Base-by-base conservation (phyloP, 2,329 filamentous ascomycete species). In the Fusarium sambucinum region DNA sequence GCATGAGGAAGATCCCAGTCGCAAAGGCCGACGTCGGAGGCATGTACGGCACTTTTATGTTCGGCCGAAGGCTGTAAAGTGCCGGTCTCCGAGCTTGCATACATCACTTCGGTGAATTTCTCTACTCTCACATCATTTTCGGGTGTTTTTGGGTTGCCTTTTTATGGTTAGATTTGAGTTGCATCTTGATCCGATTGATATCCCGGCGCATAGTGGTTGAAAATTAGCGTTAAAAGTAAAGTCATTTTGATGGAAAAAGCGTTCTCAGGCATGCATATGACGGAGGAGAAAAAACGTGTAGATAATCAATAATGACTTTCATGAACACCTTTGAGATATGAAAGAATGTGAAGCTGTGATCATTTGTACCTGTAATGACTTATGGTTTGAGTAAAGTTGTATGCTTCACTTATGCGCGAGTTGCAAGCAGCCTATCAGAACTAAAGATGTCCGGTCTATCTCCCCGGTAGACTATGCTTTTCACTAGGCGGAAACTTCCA, bases 1-100 rank as follows among this genome's bases (percentile, higher is more conserved):
- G 92, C 37, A 94, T 94, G 89, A 86, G 91, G 66, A 96, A 98
- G 81, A 86, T 98, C 41, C 96, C 95, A n/a, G 90, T 98, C 70
- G 93, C 92, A 27, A 88, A 89, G 75, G 93, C 94, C 54, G 95
- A 98, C 78, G 92, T 98, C 27, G 96, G 97, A 73, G 93, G 93
- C 66, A 96, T 97, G 76, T 97, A 98, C 76, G 96, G 96, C 23
- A 86, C 82, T 25, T 89, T 86, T 73, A 89, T 89, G 87, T 89
- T 89, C 79, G 86, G 86, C 73, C 80, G 86, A 70, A 84, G 85
- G 74, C 77, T 89, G 58, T 89, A 78, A 81, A 60, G 77, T 81
- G 56, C 45, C 55, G 55, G 61, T 38, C 48, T 60, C 69, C 55
- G 58, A 68, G 51, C 57, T 87, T 77, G 81, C 51, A 38, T 80